A percentile compares a stretch with the other conserved stretches of the same genome.
These are phyloP conservation scores for Corynespora cassiicola DNA, from an alignment of 2,329 filamentous ascomycete species.

Conservation along the genomic window DNA sequence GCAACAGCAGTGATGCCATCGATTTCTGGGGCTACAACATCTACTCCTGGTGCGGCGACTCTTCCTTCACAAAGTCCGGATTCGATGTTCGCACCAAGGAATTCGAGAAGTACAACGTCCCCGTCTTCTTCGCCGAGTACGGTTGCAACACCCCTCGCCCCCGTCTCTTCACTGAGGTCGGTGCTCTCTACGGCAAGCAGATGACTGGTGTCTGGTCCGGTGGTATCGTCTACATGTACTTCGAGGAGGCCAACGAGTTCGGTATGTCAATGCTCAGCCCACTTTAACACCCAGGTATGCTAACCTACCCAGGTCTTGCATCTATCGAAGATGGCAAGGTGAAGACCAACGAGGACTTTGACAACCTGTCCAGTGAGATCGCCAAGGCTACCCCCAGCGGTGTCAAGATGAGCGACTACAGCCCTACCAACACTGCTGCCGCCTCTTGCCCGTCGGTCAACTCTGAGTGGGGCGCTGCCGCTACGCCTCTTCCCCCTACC, in stretches of 20 bases:
- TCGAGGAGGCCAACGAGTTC: conserved; percentile 88
- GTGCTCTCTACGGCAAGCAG: conserved; percentile 75
- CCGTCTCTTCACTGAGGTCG: conserved; percentile 86
- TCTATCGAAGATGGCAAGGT: conserved; percentile 63
- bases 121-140: conserved; percentile 98
- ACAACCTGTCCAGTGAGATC: conserved; percentile 72
- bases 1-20: conserved; percentile 68
- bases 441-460: conserved; percentile 73
- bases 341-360: conserved; percentile 64
- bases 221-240: conserved; percentile 99
- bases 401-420: conserved; percentile 73
- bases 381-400: conserved; percentile 70
- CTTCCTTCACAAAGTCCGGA: conserved; percentile 76
- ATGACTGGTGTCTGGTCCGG: conserved; percentile 93
- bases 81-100: conserved; percentile 84
- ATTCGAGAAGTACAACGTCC: conserved; percentile 88
- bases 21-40: conserved; percentile 99
- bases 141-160: conserved; percentile 81
- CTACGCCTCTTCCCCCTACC: conserved; percentile 75
- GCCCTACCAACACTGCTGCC: conserved; percentile 72
- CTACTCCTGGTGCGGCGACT: conserved; percentile 97
- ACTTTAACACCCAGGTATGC: not conserved
- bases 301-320: conserved; percentile 65
- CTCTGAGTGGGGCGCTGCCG: conserved; percentile 71
- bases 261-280: conserved; percentile 61